These are phyloP conservation scores for Pythium aristosporum DNA, from an alignment of 352 stramenopile species.

Conservation along the genomic window DNA sequence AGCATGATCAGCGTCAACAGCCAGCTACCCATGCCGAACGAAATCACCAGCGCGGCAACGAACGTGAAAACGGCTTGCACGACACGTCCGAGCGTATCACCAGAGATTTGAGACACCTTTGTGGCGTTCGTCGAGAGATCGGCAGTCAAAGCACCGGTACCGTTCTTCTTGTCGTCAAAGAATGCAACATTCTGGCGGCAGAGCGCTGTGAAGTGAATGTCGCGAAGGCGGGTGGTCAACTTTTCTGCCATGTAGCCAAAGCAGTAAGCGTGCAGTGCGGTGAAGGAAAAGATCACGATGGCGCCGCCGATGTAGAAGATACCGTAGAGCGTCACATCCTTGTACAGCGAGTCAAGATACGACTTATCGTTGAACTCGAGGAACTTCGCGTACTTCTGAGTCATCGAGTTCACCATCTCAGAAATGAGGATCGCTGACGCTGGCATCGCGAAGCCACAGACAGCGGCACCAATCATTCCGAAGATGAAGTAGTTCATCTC, in stretches of 20 bases:
- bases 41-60: slow-evolving; percentile 34
- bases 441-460: slow-evolving; percentile 25
- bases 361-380: slow-evolving; percentile 11
- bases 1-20: slow-evolving; percentile 49
- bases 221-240: slow-evolving; percentile 29
- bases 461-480: slow-evolving; percentile 31
- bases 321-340: slow-evolving; percentile 23
- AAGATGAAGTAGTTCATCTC: slow-evolving; percentile 40
- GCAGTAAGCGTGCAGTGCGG: slow-evolving; percentile 23
- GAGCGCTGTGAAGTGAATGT: slow-evolving; percentile 32
- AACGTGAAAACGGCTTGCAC: slow-evolving; percentile 36
- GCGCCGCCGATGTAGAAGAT: slow-evolving; percentile 31
- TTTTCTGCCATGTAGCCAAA: slow-evolving; percentile 35
- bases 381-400: slow-evolving; percentile 24
- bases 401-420: slow-evolving; percentile 27
- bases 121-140: slow-evolving; percentile 37
- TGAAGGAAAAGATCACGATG: slow-evolving; percentile 23
- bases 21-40: slow-evolving; percentile 41
- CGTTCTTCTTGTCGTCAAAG: slow-evolving; percentile 30
- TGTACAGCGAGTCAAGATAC: slow-evolving; percentile 17
- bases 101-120: slow-evolving; percentile 33
- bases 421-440: slow-evolving; percentile 17
- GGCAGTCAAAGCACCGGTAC: slow-evolving; percentile 25
- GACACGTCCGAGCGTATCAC: slow-evolving; percentile 33
- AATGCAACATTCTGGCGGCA: slow-evolving; percentile 37